Evolutionary conservation across 179 eudicot species (phyloP).

Genomic region (Heliamphora pulchella): DNA sequence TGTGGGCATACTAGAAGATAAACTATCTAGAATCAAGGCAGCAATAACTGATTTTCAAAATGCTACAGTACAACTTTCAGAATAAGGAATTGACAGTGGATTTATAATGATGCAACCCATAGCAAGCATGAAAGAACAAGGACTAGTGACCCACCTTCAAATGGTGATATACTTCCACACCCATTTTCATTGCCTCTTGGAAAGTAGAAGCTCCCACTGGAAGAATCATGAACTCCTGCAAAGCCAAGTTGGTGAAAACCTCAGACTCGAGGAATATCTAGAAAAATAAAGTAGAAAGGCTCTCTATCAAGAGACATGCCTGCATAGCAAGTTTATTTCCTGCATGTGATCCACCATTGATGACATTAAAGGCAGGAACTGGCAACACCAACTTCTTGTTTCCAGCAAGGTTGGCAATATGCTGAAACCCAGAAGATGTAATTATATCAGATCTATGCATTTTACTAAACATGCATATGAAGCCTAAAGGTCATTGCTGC

Average conservation of each 20-base stretch:
- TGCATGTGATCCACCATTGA: slow-evolving; percentile 98
- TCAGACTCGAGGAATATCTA: background rate
- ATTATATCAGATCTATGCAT: background rate
- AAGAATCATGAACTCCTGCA: slow-evolving; percentile 94
- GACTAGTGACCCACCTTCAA: slow-evolving; percentile 50
- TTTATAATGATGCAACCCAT: background rate
- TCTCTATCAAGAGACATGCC: slow-evolving; percentile 23
- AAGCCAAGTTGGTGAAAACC: slow-evolving; percentile 11
- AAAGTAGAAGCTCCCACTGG: slow-evolving; percentile 86
- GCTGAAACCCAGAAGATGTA: slow-evolving; percentile 40
- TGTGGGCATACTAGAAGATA: background rate
- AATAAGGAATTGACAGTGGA: background rate
- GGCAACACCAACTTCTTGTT: slow-evolving; percentile 91
- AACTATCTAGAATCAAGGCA: background rate
- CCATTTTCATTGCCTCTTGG: slow-evolving; percentile 98
- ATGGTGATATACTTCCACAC: slow-evolving; percentile 86
- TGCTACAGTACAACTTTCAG: background rate
- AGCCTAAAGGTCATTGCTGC: background rate
- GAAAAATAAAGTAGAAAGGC: background rate
- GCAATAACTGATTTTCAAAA: background rate
- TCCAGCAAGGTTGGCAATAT: slow-evolving; percentile 86
- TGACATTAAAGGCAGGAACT: slow-evolving; percentile 97
- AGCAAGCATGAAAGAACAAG: background rate
- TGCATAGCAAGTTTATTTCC: slow-evolving; percentile 99
- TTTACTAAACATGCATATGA: background rate